These are phyloP conservation scores for Penicillium fimorum DNA, from an alignment of 495 filamentous ascomycete genomes.

Conservation along the genomic window DNA sequence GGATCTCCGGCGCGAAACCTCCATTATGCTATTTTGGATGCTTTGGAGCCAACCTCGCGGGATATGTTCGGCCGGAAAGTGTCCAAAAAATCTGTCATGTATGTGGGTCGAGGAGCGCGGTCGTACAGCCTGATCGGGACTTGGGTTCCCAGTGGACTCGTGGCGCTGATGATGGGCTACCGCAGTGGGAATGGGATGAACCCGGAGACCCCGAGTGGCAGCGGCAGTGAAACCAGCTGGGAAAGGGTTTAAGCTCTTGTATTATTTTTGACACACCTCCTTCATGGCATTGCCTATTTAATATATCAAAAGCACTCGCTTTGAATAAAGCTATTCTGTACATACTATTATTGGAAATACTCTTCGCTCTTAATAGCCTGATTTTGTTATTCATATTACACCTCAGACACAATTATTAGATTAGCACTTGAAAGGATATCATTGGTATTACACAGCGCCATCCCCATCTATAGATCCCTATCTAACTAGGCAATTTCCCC, in stretches of 20 bases:
- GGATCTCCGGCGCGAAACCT: conserved; percentile 72
- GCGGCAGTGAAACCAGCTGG: conserved; percentile 42
- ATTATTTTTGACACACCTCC: neutral
- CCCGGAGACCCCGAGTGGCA: conserved; percentile 29
- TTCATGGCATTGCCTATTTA: neutral
- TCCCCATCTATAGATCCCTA: neutral
- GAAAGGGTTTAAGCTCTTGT: conserved; percentile 29
- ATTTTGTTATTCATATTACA: conserved; percentile 8
- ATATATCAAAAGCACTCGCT: conserved; percentile 7
- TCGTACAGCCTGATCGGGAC: conserved; percentile 83
- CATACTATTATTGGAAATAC: conserved; percentile 15
- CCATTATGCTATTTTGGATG: conserved; percentile 85
- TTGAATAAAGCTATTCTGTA: conserved; percentile 14
- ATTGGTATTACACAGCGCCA: neutral
- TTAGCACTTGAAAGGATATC: neutral
- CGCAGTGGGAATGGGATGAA: conserved; percentile 36
- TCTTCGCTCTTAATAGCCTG: conserved; percentile 26
- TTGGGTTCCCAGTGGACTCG: conserved; percentile 74
- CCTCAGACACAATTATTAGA: neutral
- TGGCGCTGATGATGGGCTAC: conserved; percentile 88
- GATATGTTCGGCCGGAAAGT: conserved; percentile 40
- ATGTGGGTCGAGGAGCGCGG: conserved; percentile 77
- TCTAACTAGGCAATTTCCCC: neutral
- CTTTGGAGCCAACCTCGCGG: conserved; percentile 54
- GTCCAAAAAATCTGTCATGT: conserved; percentile 52